Base-by-base conservation (phyloP, 2,329 filamentous ascomycete genomes). In the Magnaporthiopsis incrustans region DNA sequence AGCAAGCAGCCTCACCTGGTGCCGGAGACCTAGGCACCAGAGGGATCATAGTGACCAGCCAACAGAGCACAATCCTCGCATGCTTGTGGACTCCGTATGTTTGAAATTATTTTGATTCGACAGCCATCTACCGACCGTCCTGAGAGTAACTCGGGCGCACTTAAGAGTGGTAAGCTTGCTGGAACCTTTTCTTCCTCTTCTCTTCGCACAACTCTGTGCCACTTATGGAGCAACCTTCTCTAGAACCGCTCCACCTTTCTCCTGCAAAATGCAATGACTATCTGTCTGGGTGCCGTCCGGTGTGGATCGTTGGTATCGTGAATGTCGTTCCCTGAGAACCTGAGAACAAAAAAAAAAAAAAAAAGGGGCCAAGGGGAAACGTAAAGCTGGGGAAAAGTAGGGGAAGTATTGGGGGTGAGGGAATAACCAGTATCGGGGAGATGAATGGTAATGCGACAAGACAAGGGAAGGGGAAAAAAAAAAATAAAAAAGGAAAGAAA, bases 281-380 rank as follows among this genome's bases (percentile, higher is more conserved):
- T 53, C 44, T 53, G 18, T 53, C 44, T 53, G 44, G 22, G 44
- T 53, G 44, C 44, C 44, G 44, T 53, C 44, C 44, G 10, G 18
- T n/a, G 22, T 53, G 44, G 44, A 53, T 53, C 44, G 44, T 53
- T 53, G 44, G 44, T 53, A 53, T 53, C 44, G 44, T 53, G n/a
- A 53, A 53, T n/a, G 44, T 53, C 44, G 44, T 53, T 53, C 58
- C 53, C 60, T 60, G 25, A 22, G 50, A 59, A 27, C 35, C 58
- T 57, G 25, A 22, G 33, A 59, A n/a, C 22, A 58, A 63, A 63
- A 64, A 44, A 63, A n/a, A 60, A 64, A 60, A 59, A 60, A 30
- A 66, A 63, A 58, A 57, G n/a, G 27, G 62, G 56, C 60, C 62
- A 58, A 61, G 53, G 61, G 57, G 63, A 60, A 14, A 60, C 14